These are phyloP conservation scores for Luffa aegyptiaca DNA, from an alignment of 306 rosid genomes.

Conservation along the genomic window DNA sequence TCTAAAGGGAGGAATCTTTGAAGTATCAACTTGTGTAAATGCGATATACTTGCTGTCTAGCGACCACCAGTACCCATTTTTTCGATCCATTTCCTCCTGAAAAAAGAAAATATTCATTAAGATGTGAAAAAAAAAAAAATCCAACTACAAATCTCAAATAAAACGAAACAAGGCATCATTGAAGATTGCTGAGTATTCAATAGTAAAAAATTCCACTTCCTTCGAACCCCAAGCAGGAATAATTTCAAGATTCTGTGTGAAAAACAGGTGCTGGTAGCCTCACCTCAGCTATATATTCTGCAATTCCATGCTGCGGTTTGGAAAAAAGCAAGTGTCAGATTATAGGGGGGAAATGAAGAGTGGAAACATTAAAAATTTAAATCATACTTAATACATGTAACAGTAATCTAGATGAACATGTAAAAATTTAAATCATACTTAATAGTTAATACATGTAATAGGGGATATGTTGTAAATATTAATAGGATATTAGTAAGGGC, in stretches of 20 bases:
- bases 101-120: constrained; percentile 5
- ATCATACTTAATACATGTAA: not conserved
- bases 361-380: not conserved
- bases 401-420: not conserved
- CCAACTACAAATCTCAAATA: not conserved
- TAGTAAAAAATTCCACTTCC: not conserved
- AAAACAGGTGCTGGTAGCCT: constrained; percentile 16
- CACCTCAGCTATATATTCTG: constrained; percentile 99
- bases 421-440: not conserved
- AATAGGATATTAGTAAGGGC: no score
- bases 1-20: constrained; percentile 81
- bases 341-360: not conserved
- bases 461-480: no score
- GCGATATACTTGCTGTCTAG: constrained; percentile 79
- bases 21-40: constrained; percentile 85
- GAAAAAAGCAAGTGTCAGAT: constrained; percentile 18
- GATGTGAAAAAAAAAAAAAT: not conserved
- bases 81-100: constrained; percentile 99
- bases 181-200: not conserved
- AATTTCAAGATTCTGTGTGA: not conserved
- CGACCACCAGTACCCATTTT: constrained; percentile 98
- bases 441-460: not conserved
- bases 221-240: not conserved
- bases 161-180: not conserved
- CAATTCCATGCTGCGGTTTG: constrained; percentile 72